Percentiles rank a stretch among this genome's conserved stretches.
These are phyloP conservation scores for Sorghum bicolor DNA, from an alignment of 176 grass and related monocot species.

Conservation along the genomic window Sorghum_bicolor_NCBIv3 NC_012874.2:18826501-18827000, in stretches of 20 bases:
- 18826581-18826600: not conserved
- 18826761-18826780: not conserved
- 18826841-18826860: slow-evolving; percentile 12
- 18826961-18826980: slow-evolving; percentile 21
- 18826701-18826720: slow-evolving; percentile 41
- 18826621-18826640: slow-evolving; percentile 20
- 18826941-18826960: slow-evolving; percentile 32
- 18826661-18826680: slow-evolving; percentile 52
- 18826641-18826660: not conserved
- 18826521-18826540: not conserved
- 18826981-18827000: not conserved
- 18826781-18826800: not conserved
- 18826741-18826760: not conserved
- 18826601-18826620: slow-evolving; percentile 15
- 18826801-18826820: not conserved
- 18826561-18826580: not conserved
- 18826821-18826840: not conserved
- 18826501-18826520: not conserved
- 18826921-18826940: slow-evolving; percentile 3
- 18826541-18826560: not conserved
- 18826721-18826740: not conserved
- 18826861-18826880: not conserved
- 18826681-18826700: slow-evolving; percentile 35
- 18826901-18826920: slow-evolving; percentile 38
- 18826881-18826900: slow-evolving; percentile 41